Conservation (phyloP, 352 stramenopile genomes). For the Pythium vanterpoolii region DNA sequence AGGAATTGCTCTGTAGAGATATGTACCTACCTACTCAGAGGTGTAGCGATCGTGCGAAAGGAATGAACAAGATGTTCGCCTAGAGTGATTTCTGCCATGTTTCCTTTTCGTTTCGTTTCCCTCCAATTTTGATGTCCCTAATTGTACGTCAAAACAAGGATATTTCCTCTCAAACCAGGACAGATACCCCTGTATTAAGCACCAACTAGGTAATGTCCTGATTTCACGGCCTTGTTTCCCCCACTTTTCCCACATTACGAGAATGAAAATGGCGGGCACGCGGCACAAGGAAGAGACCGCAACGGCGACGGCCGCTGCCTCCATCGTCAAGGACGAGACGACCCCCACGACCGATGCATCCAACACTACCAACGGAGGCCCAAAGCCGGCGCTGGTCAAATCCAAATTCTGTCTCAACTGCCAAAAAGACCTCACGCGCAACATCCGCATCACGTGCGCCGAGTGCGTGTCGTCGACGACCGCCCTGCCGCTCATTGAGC, state of each 20-base stretch:
- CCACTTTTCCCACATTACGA: neutral
- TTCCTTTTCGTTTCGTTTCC: neutral
- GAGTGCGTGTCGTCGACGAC: constrained; percentile 46
- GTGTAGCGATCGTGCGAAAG: neutral
- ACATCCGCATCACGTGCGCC: constrained; percentile 82
- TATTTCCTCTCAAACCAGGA: neutral
- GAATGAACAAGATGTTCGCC: neutral
- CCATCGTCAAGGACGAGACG: neutral
- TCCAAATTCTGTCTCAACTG: constrained; percentile 85
- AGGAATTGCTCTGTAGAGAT: neutral
- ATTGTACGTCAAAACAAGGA: neutral
- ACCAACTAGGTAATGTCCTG: neutral
- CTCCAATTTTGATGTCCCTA: neutral
- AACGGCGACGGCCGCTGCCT: neutral
- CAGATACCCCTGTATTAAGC: neutral
- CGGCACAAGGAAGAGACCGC: neutral
- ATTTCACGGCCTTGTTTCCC: neutral
- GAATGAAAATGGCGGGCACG: constrained; percentile 19
- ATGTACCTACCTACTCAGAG: neutral
- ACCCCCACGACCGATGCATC: neutral
- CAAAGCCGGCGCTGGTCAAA: constrained; percentile 35
- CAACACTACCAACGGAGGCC: neutral
- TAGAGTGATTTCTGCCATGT: too few relatives aligned
- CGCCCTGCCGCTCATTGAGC: constrained; percentile 56
- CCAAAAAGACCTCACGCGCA: constrained; percentile 80